These are phyloP conservation scores for Purshia tridentata DNA, from an alignment of 306 rosid species.

Conservation along the genomic window DNA sequence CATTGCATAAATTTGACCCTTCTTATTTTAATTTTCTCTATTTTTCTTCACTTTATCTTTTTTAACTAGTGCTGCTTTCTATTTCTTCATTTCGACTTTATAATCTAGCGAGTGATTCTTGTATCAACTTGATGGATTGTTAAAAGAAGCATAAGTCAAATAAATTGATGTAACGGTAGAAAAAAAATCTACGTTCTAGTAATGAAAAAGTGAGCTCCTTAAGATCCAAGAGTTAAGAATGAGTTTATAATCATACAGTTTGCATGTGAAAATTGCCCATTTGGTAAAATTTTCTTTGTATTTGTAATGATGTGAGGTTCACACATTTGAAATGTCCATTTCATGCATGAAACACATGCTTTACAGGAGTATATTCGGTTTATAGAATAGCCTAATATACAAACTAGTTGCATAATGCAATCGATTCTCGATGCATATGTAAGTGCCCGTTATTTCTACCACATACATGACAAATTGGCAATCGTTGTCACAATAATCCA, in stretches of 20 bases:
- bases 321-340: not conserved
- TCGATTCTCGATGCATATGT: not conserved
- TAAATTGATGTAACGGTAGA: no score
- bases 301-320: not conserved
- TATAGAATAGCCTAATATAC: not conserved
- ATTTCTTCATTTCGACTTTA: no score
- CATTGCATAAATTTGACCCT: no score
- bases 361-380: not conserved
- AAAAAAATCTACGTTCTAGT: no score
- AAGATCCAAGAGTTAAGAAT: no score
- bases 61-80: no score
- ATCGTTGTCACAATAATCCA: conserved; percentile 9
- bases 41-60: no score
- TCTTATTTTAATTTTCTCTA: no score
- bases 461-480: conserved; percentile 29
- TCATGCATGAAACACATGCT: conserved; percentile 4
- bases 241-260: no score
- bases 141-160: no score
- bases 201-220: no score
- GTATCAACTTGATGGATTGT: not conserved
- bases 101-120: not conserved
- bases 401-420: not conserved
- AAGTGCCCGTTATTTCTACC: conserved; percentile 9
- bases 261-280: no score
- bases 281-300: not conserved